Percentiles rank a stretch among this genome's conserved stretches.
Evolutionary conservation across 306 rosid genomes (phyloP).

Genomic region (Cicer yamashitae): DNA sequence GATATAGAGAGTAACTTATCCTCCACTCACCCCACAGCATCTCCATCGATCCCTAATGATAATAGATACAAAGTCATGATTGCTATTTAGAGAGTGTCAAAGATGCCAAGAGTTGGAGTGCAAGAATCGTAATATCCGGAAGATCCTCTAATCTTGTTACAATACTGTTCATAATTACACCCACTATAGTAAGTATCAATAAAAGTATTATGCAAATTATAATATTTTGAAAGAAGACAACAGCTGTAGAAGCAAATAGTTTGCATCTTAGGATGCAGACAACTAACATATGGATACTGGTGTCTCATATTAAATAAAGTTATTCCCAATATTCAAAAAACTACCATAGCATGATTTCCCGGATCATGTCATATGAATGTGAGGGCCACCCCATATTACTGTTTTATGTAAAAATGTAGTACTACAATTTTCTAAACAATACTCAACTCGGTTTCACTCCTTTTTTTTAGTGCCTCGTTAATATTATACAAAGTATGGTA

Average conservation of each 20-base stretch:
- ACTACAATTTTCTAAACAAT: neutral
- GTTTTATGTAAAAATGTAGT: neutral
- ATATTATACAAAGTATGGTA: too few species aligned
- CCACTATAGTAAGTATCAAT: constrained; percentile 24
- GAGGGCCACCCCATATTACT: constrained; percentile 38
- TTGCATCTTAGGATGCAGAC: constrained; percentile 64
- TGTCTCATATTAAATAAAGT: constrained; percentile 44
- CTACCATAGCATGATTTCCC: constrained; percentile 53
- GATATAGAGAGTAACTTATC: constrained; percentile 4
- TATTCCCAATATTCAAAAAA: constrained; percentile 41
- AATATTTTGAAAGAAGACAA: constrained; percentile 49
- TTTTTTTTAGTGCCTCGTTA: too few species aligned
- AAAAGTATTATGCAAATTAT: neutral
- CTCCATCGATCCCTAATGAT: constrained; percentile 38
- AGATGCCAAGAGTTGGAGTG: constrained; percentile 54
- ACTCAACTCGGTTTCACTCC: too few species aligned
- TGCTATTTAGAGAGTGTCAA: constrained; percentile 44
- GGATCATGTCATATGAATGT: constrained; percentile 57
- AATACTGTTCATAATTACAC: constrained; percentile 50
- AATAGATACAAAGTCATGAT: constrained; percentile 44
- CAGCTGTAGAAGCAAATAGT: constrained; percentile 52
- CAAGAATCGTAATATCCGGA: constrained; percentile 55
- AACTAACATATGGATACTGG: constrained; percentile 57
- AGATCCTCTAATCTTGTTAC: constrained; percentile 49
- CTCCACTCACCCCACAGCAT: constrained; percentile 17